phyloP scores from a whole-genome alignment of 768 basidiomycete species.

The Hirschioporus abietinus region DNA sequence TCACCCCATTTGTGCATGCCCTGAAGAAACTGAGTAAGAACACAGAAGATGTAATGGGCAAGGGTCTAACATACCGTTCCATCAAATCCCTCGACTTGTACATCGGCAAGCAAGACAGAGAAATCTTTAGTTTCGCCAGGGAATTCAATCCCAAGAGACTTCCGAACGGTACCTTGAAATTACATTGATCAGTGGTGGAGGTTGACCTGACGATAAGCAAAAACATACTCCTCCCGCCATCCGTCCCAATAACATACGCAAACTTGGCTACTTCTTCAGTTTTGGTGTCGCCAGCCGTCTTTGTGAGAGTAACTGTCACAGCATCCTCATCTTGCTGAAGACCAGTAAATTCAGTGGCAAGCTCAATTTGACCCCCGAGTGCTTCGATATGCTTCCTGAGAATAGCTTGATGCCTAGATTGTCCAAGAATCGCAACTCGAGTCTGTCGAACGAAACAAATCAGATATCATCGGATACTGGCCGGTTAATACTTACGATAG shows the following conservation, averaged over 20 bases:
- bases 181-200: background rate
- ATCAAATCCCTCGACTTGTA: slow-evolving; percentile 27
- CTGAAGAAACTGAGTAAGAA: background rate
- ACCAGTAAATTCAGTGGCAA: slow-evolving; percentile 40
- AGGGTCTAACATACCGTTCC: slow-evolving; percentile 9
- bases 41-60: slow-evolving; percentile 2
- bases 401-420: slow-evolving; percentile 18
- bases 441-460: background rate
- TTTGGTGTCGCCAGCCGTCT: slow-evolving; percentile 15
- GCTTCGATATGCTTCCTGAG: slow-evolving; percentile 25
- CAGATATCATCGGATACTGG: background rate
- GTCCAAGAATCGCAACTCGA: background rate
- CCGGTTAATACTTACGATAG: background rate
- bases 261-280: slow-evolving; percentile 22
- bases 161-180: slow-evolving; percentile 29
- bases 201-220: background rate
- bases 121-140: slow-evolving; percentile 32
- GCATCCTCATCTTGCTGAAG: slow-evolving; percentile 32
- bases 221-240: slow-evolving; percentile 31
- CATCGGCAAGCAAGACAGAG: slow-evolving; percentile 22
- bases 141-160: slow-evolving; percentile 36
- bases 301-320: slow-evolving; percentile 20
- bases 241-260: slow-evolving; percentile 36
- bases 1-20: slow-evolving; percentile 6
- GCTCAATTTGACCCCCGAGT: slow-evolving; percentile 31